A percentile compares a stretch with the other conserved stretches of the same genome.
phyloP scores from a whole-genome alignment of 2,329 filamentous ascomycete species.

The Fusarium hostae region DNA sequence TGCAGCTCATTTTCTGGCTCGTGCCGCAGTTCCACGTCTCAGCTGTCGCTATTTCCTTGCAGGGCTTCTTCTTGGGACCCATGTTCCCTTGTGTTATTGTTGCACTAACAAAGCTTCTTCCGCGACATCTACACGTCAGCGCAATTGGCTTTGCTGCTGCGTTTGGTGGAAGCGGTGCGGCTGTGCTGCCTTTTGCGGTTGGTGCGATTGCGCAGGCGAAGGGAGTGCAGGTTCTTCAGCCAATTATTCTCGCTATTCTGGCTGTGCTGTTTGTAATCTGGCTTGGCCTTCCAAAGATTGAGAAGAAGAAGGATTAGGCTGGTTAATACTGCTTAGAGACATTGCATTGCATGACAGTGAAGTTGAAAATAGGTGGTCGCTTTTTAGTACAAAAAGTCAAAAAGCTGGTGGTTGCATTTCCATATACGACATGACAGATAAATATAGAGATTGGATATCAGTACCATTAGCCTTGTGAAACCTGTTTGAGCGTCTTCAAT shows the following conservation, averaged over 20 bases:
- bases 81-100: conserved; percentile 79
- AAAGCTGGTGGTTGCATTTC: not conserved
- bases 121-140: conserved; percentile 76
- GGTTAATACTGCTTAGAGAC: too few species aligned
- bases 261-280: conserved; percentile 58
- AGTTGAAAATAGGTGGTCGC: not conserved
- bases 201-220: conserved; percentile 70
- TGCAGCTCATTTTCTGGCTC: conserved; percentile 83
- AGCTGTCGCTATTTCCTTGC: conserved; percentile 74
- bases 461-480: too few species aligned
- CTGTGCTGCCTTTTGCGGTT: conserved; percentile 71
- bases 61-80: conserved; percentile 84
- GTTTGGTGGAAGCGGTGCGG: conserved; percentile 78
- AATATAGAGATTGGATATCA: too few species aligned
- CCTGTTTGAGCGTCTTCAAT: too few species aligned
- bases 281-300: conserved; percentile 56
- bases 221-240: conserved; percentile 67
- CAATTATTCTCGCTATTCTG: conserved; percentile 64
- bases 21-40: conserved; percentile 81
- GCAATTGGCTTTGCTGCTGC: conserved; percentile 82
- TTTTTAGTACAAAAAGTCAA: too few species aligned
- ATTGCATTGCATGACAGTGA: not conserved
- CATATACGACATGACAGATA: not conserved
- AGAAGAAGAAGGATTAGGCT: conserved; percentile 52
- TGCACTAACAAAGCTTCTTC: conserved; percentile 74